Percentiles rank a stretch among this genome's conserved stretches.
Evolutionary conservation across 2,329 filamentous ascomycete genomes (phyloP).

Genomic region (Graphium sp.): DNA sequence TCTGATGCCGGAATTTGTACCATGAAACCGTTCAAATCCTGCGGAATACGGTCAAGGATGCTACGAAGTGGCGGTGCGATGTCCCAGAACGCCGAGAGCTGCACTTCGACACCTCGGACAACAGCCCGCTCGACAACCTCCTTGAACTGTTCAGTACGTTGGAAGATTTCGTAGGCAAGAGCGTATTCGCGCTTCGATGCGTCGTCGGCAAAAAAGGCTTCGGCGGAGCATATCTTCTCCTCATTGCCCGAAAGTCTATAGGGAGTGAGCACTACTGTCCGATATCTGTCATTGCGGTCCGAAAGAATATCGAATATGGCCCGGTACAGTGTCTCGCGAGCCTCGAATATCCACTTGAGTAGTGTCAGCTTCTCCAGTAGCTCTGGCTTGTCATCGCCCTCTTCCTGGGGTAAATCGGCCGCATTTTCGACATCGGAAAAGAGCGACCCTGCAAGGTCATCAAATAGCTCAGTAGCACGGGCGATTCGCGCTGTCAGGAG

Average conservation of each 20-base stretch:
- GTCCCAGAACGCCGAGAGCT: constrained; percentile 94
- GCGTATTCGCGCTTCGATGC: constrained; percentile 52
- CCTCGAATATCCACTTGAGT: constrained; percentile 93
- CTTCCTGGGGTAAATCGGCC: constrained; percentile 77
- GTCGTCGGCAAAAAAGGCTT: constrained; percentile 70
- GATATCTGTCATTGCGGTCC: constrained; percentile 75
- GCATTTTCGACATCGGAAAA: constrained; percentile 47
- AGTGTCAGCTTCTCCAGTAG: constrained; percentile 86
- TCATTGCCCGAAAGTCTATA: constrained; percentile 60
- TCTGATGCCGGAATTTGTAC: constrained; percentile 67
- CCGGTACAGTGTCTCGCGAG: constrained; percentile 72
- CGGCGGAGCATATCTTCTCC: constrained; percentile 64
- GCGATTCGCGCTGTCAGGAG: constrained; percentile 61
- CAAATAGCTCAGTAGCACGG: constrained; percentile 60
- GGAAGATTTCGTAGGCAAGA: constrained; percentile 55
- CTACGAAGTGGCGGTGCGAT: constrained; percentile 71
- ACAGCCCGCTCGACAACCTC: constrained; percentile 72
- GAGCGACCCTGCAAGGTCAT: constrained; percentile 54
- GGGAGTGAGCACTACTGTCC: constrained; percentile 65
- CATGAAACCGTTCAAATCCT: constrained; percentile 38
- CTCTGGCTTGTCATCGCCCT: constrained; percentile 89
- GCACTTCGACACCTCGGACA: constrained; percentile 72
- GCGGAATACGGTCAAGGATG: constrained; percentile 66
- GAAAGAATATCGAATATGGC: constrained; percentile 72
- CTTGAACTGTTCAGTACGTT: constrained; percentile 61